Percentiles rank a stretch among this genome's conserved stretches.
Evolutionary conservation across 371 early-diverging fungal genomes (phyloP).

Genomic region (Haplosporangium sp.): DNA sequence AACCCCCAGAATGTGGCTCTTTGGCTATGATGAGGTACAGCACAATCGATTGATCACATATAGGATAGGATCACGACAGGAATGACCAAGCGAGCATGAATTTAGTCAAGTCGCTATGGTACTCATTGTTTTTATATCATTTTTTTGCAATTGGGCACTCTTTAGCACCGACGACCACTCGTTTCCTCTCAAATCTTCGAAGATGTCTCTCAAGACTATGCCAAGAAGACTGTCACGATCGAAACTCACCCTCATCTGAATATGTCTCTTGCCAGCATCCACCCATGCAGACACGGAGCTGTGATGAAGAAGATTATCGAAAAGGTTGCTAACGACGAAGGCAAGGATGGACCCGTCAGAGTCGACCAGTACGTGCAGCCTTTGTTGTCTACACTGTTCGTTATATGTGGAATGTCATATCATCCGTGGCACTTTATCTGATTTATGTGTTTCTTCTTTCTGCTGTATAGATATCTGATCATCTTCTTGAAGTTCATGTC

Average conservation of each 20-base stretch:
- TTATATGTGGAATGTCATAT: background rate
- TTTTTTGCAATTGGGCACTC: background rate
- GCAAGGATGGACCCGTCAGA: conserved; percentile 75
- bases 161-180: conserved; percentile 81
- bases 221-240: conserved; percentile 97
- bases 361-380: conserved; percentile 86
- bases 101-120: no score
- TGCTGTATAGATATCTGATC: conserved; percentile 75
- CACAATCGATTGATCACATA: no score
- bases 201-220: conserved; percentile 97
- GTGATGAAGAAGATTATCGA: conserved; percentile 97
- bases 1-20: conserved; percentile 96
- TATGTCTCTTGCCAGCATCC: conserved; percentile 90
- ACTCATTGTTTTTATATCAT: no score
- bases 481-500: conserved; percentile 97
- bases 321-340: conserved; percentile 68
- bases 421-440: background rate
- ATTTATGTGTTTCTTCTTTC: background rate
- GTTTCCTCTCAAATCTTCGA: conserved; percentile 90
- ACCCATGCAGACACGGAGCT: conserved; percentile 98
- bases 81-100: no score
- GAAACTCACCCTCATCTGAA: conserved; percentile 94
- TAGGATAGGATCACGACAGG: no score
- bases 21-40: conserved; percentile 91
- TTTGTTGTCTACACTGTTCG: background rate